phyloP scores from a whole-genome alignment of 192 early-diverging fungal species.

The Chytriomyces sp. region DNA sequence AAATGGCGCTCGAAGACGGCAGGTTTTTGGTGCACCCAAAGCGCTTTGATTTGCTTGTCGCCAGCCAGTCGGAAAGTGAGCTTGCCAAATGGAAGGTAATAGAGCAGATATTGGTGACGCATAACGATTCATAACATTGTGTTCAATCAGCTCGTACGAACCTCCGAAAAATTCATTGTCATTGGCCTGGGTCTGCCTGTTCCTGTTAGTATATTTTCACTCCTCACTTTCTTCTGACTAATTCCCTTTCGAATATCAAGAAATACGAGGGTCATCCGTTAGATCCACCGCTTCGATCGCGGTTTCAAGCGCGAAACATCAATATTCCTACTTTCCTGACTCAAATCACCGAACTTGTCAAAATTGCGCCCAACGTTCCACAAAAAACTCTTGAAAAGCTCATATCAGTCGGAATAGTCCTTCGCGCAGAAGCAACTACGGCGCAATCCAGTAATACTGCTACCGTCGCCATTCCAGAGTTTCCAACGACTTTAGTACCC shows the following conservation, averaged over 20 bases:
- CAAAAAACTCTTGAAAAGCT: constrained; percentile 19
- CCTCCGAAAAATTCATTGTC: constrained; percentile 70
- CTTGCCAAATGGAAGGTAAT: constrained; percentile 56
- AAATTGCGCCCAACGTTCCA: constrained; percentile 15
- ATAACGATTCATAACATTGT: background rate
- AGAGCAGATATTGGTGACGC: background rate
- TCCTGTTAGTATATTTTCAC: constrained; percentile 38
- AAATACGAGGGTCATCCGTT: constrained; percentile 55
- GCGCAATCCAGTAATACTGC: background rate
- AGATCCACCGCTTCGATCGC: constrained; percentile 79
- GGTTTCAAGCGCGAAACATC: constrained; percentile 72
- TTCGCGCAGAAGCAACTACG: constrained; percentile 17
- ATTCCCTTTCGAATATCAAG: background rate
- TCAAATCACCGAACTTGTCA: constrained; percentile 14
- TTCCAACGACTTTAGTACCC: constrained; percentile 4
- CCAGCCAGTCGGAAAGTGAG: constrained; percentile 51
- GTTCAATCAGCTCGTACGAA: constrained; percentile 58
- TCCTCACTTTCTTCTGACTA: background rate
- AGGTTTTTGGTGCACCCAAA: constrained; percentile 74
- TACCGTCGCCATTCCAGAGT: constrained; percentile 20
- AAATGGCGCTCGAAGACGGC: constrained; percentile 83
- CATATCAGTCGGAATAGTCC: constrained; percentile 21
- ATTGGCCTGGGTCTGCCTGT: constrained; percentile 77
- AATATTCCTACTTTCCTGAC: constrained; percentile 19
- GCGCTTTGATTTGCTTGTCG: constrained; percentile 66